phyloP scores from a whole-genome alignment of 352 stramenopile species.

The Phytopythium mirpurense region DNA sequence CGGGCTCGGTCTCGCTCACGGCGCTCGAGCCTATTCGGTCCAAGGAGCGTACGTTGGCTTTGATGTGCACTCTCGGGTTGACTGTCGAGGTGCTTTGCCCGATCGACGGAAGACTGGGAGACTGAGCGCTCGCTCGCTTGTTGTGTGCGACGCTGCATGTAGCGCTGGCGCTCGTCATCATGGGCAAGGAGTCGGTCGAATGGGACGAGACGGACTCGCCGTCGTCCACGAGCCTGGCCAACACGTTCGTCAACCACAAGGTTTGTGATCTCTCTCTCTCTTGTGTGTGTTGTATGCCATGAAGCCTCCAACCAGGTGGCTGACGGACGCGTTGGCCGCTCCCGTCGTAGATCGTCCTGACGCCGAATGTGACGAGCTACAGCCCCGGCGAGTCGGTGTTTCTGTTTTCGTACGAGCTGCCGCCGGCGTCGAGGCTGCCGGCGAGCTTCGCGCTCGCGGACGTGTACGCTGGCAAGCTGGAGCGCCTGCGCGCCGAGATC shows the following conservation, averaged over 20 bases:
- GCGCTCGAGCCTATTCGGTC: slow-evolving; percentile 17
- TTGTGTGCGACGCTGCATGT: neutral
- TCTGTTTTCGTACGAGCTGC: slow-evolving; percentile 18
- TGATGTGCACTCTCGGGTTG: too few relatives aligned
- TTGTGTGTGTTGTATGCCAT: too few relatives aligned
- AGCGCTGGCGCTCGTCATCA: slow-evolving; percentile 22
- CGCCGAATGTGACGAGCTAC: slow-evolving; percentile 9
- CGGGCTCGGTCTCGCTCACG: slow-evolving; percentile 18
- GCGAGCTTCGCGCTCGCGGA: slow-evolving; percentile 24
- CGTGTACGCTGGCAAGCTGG: slow-evolving; percentile 20
- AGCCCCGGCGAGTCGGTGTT: slow-evolving; percentile 15
- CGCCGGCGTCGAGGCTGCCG: slow-evolving; percentile 10
- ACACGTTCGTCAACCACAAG: slow-evolving; percentile 28
- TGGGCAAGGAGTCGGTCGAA: slow-evolving; percentile 17
- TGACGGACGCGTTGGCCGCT: too few relatives aligned
- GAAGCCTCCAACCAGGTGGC: too few relatives aligned
- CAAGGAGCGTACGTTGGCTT: slow-evolving; percentile 19
- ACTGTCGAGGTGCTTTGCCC: too few relatives aligned
- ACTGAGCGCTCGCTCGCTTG: too few relatives aligned
- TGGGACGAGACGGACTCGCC: slow-evolving; percentile 27
- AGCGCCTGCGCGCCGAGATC: slow-evolving; percentile 22
- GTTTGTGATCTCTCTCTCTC: slow-evolving; percentile 3
- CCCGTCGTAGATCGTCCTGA: slow-evolving; percentile 17
- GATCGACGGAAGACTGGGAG: too few relatives aligned
- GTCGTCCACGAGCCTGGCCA: slow-evolving; percentile 21